These are phyloP conservation scores for Annulohypoxylon moriforme DNA, from an alignment of 495 filamentous ascomycete genomes.

Conservation along the genomic window DNA sequence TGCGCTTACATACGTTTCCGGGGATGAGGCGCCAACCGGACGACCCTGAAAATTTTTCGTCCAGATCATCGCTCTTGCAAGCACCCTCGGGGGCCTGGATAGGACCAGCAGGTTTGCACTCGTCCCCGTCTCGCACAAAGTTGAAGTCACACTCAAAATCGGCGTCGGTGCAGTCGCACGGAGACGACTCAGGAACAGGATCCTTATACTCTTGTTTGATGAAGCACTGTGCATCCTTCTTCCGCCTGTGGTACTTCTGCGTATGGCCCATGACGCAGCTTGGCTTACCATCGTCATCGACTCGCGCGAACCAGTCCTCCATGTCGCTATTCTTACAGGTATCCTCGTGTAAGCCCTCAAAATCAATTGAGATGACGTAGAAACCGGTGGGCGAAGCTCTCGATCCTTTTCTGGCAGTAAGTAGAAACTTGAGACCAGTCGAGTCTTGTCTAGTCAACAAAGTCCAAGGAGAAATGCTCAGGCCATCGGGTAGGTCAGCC, in stretches of 20 bases:
- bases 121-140: slow-evolving; percentile 70
- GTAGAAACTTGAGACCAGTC: slow-evolving; percentile 86
- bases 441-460: slow-evolving; percentile 91
- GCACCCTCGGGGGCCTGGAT: slow-evolving; percentile 68
- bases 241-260: slow-evolving; percentile 83
- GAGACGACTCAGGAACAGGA: slow-evolving; percentile 68
- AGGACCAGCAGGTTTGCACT: slow-evolving; percentile 66
- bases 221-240: slow-evolving; percentile 88
- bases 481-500: slow-evolving; percentile 68
- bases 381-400: slow-evolving; percentile 57
- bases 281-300: slow-evolving; percentile 80
- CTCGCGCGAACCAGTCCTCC: slow-evolving; percentile 85
- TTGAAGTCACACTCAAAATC: slow-evolving; percentile 98
- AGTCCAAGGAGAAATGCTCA: slow-evolving; percentile 71
- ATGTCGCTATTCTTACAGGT: slow-evolving; percentile 85
- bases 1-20: slow-evolving; percentile 82
- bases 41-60: slow-evolving; percentile 79
- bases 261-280: slow-evolving; percentile 95
- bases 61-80: slow-evolving; percentile 70
- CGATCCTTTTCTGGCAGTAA: slow-evolving; percentile 64
- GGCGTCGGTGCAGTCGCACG: slow-evolving; percentile 80
- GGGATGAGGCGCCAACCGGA: slow-evolving; percentile 95
- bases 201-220: slow-evolving; percentile 86
- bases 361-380: slow-evolving; percentile 80
- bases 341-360: slow-evolving; percentile 79